Evolutionary conservation across 2,329 filamentous ascomycete genomes (phyloP), one percentile per base, ranked within the genome.

Genomic region (Zelopaecilomyces penicillatus): DNA sequence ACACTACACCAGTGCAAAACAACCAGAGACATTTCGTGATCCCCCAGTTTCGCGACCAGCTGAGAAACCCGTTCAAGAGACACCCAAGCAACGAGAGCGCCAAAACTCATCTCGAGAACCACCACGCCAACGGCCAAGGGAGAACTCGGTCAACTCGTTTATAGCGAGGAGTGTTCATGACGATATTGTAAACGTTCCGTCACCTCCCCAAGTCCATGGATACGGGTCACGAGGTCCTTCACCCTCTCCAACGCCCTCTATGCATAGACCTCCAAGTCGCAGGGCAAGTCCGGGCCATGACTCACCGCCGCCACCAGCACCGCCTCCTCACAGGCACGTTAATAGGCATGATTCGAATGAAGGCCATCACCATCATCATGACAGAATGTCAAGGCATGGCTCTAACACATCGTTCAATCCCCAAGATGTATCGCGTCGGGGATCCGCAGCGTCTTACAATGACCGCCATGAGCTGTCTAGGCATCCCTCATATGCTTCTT

Each of bases 291-390:
- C 59, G 46, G 57, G 66, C 19, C 62, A 68, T 33, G 74, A 76
- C 35, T 80, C 78, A 19, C 84, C 85, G 6, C 87, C 88, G 12
- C 88, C 89, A 6, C 88, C 89, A 2, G 82, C 88, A 2, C 89
- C 90, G 0, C 84, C 84, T 6, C 88, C 90, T 5, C 90, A 94
- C 51, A 83, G 89, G 6, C 87, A 89, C 63, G 74, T 69, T 19
- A 56, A 52, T 57, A 65, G 43, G 51, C 59, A 45, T 30, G 57
- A 37, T 9, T 41, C 50, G 8, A 46, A 50, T 27, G 37, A 44
- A 1, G 43, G 47, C 11, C 44, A 50, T 7, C 46, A 11, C 19
- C 32, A 39, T 19, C 37, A 39, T 30, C 46, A 46, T 32, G 36
- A 42, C n/a, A 29, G 33, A 11, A 41, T 56, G 32, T 51, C 54